Percentiles rank a stretch among this genome's conserved stretches.
phyloP scores from a whole-genome alignment of 257 asterid genomes.

The Nicotiana attenuata region DNA sequence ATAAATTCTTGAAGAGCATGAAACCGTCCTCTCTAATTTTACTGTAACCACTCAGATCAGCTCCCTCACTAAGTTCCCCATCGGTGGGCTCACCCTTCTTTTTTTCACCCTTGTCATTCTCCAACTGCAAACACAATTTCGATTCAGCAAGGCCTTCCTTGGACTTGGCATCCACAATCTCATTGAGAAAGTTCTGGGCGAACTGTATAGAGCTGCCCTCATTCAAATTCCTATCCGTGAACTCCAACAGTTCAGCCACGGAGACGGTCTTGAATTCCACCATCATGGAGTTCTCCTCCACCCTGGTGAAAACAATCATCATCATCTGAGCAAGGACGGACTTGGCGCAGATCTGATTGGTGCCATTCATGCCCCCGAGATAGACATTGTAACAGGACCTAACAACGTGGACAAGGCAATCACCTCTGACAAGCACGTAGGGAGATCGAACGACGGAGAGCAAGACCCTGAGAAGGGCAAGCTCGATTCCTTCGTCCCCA shows the following conservation, averaged over 20 bases:
- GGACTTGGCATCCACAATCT: slow-evolving; percentile 69
- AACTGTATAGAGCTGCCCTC: slow-evolving; percentile 89
- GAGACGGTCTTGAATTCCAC: slow-evolving; percentile 56
- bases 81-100: slow-evolving; percentile 24
- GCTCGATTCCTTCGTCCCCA: slow-evolving; percentile 75
- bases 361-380: slow-evolving; percentile 86
- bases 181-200: slow-evolving; percentile 71
- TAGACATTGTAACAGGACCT: slow-evolving; percentile 95
- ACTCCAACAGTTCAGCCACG: slow-evolving; percentile 75
- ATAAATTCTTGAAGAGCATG: slow-evolving; percentile 80
- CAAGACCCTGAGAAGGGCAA: slow-evolving; percentile 69
- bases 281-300: slow-evolving; percentile 57
- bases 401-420: slow-evolving; percentile 72
- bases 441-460: slow-evolving; percentile 86
- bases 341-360: slow-evolving; percentile 99
- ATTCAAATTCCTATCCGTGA: slow-evolving; percentile 83
- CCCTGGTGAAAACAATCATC: slow-evolving; percentile 82
- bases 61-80: slow-evolving; percentile 25
- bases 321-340: slow-evolving; percentile 95
- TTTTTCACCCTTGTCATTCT: slow-evolving; percentile 34
- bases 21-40: slow-evolving; percentile 91
- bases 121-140: slow-evolving; percentile 28
- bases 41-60: slow-evolving; percentile 50
- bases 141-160: slow-evolving; percentile 52
- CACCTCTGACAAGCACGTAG: slow-evolving; percentile 60